A percentile compares a stretch with the other conserved stretches of the same genome.
Evolutionary conservation across 768 basidiomycete species (phyloP).

Genomic region (Dendrothele bispora): DNA sequence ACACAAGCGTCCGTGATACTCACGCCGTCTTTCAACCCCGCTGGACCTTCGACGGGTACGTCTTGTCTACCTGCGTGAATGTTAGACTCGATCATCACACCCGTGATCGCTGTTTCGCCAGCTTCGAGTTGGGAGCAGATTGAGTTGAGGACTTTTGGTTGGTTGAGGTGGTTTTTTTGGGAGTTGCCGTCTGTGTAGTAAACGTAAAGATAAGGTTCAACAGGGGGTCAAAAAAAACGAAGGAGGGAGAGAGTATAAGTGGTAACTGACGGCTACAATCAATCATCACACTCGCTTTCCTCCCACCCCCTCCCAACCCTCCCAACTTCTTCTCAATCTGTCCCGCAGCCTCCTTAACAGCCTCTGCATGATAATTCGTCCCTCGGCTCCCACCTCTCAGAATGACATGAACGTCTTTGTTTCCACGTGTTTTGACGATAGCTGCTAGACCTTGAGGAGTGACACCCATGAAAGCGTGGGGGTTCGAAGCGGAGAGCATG

Average conservation of each 20-base stretch:
- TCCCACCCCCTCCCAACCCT: no score
- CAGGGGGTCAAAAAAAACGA: neutral
- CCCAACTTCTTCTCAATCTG: conserved; percentile 72
- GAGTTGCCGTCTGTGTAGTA: conserved; percentile 81
- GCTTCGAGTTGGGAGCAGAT: conserved; percentile 72
- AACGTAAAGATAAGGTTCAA: neutral
- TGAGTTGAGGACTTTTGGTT: conserved; percentile 74
- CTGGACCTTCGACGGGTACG: conserved; percentile 71
- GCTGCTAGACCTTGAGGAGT: conserved; percentile 84
- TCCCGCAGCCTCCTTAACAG: conserved; percentile 62
- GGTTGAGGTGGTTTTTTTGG: conserved; percentile 90
- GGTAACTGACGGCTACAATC: conserved; percentile 72
- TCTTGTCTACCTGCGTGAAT: conserved; percentile 90
- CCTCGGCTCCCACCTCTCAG: conserved; percentile 90
- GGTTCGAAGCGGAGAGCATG: conserved; percentile 87
- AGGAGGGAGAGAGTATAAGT: conserved; percentile 4
- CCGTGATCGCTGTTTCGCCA: conserved; percentile 74
- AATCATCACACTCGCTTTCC: conserved; percentile 75
- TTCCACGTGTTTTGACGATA: conserved; percentile 88
- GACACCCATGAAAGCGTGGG: conserved; percentile 96
- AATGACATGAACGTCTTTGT: conserved; percentile 91
- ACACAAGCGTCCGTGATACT: conserved; percentile 93
- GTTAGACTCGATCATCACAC: conserved; percentile 97
- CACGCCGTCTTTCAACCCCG: conserved; percentile 72
- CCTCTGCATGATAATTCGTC: conserved; percentile 80